Base-by-base conservation (phyloP, 352 stramenopile genomes). In the Phytophthora agathidicida region DNA sequence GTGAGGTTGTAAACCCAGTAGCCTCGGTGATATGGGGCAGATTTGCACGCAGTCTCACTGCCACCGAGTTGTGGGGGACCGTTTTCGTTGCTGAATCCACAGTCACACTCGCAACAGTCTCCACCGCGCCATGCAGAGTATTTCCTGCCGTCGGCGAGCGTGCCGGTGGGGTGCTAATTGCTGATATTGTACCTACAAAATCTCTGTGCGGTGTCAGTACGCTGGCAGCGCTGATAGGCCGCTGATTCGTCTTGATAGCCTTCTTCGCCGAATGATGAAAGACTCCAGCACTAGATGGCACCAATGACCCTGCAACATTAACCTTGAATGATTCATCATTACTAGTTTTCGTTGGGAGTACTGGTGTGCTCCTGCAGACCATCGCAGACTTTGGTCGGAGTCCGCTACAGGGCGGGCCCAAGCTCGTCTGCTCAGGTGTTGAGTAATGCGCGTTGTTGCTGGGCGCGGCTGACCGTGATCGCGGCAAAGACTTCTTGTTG, bases 351-450 rank as follows among this genome's bases (percentile, higher is more conserved):
- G 53, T 60, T 5, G 77, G 54, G 16, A 84, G 37, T 3, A 72
- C 65, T 1, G 71, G 46, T 11, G 74, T 72, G 62, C 71, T 86
- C 39, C 60, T 83, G 58, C 68, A 85, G 5, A 77, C 53, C 44
- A 65, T 59, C 19, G 75, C 78, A 37, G 78, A 85, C 41, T 78
- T 75, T 32, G 78, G 73, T 13, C 77, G 70, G 43, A 75, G 44
- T 30, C 24, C 31, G 5, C n/a, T n/a, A n/a, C 37, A 2, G 11
- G 58, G 46, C 14, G 27, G 22, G 4, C 23, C 39, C 4, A 36
- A 39, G 14, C 13, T 50, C 14, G 52, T 42, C 31, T 33, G 6
- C 14, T 45, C 7, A 28, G 24, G 26, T 33, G 60, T 49, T 16
- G 41, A 22, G n/a, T 53, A 33, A 5, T 24, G 30, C 19, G 46